These are phyloP conservation scores for Spergularia bocconei DNA, from an alignment of 148 eudicot species.

Conservation along the genomic window DNA sequence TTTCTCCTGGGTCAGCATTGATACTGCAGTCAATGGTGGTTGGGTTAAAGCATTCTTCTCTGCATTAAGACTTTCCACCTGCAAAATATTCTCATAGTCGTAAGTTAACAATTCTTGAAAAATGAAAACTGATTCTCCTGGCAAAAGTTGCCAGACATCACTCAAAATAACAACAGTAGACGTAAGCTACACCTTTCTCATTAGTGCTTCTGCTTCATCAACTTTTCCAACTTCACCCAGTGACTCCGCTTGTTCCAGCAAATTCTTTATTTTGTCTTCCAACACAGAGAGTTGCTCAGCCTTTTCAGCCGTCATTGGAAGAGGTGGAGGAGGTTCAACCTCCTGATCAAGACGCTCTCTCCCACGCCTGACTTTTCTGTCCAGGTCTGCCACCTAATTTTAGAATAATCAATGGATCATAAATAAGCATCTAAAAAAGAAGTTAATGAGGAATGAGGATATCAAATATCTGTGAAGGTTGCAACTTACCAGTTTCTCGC, in stretches of 20 bases:
- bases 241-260: constrained; percentile 86
- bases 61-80: constrained; percentile 87
- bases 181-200: constrained; percentile 70
- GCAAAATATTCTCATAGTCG: constrained; percentile 16
- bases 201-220: constrained; percentile 99
- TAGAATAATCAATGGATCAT: constrained; percentile 8
- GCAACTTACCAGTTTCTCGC: constrained; percentile 83
- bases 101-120: not conserved
- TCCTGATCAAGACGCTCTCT: constrained; percentile 95
- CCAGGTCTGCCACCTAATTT: constrained; percentile 80
- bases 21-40: constrained; percentile 57
- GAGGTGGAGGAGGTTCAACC: constrained; percentile 75
- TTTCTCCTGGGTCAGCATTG: constrained; percentile 88
- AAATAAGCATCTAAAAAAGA: not conserved
- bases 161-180: not conserved
- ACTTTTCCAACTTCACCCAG: constrained; percentile 98
- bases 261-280: constrained; percentile 85
- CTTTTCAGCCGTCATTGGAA: constrained; percentile 88
- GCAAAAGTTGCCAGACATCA: no score
- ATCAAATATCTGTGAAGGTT: not conserved
- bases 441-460: not conserved
- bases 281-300: constrained; percentile 87
- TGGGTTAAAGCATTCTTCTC: constrained; percentile 73
- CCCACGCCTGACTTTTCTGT: constrained; percentile 87
- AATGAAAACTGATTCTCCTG: not conserved